phyloP scores from a whole-genome alignment of 2,329 filamentous ascomycete species.

The Xylaria sp. region DNA sequence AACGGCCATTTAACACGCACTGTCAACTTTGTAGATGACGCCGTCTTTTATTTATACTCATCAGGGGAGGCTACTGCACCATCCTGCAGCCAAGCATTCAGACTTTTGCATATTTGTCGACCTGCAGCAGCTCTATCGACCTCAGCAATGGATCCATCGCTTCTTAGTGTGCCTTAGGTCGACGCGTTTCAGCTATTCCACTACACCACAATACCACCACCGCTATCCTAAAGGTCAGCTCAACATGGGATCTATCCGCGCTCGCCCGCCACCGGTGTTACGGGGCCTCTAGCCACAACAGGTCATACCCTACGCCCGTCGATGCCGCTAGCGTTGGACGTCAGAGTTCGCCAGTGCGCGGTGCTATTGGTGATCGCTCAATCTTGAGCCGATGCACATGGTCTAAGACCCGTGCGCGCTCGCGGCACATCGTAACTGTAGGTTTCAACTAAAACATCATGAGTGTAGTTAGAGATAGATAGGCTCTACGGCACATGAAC shows the following conservation, averaged over 20 bases:
- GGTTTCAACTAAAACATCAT: constrained; percentile 7
- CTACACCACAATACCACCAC: constrained; percentile 25
- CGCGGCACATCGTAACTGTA: constrained; percentile 16
- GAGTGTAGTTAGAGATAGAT: constrained; percentile 35
- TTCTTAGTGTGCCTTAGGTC: constrained; percentile 31
- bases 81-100: constrained; percentile 50
- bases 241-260: constrained; percentile 34
- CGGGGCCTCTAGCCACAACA: constrained; percentile 48
- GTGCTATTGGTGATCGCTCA: not conserved
- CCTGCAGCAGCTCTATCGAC: constrained; percentile 46
- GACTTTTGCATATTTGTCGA: constrained; percentile 49
- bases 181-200: constrained; percentile 42
- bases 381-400: not conserved
- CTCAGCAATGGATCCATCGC: constrained; percentile 27
- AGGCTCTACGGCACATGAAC: constrained; percentile 31
- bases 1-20: constrained; percentile 42
- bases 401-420: constrained; percentile 3
- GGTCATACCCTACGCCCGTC: constrained; percentile 46
- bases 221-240: constrained; percentile 41
- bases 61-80: constrained; percentile 45
- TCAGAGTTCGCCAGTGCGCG: not conserved
- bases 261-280: constrained; percentile 40
- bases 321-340: constrained; percentile 36
- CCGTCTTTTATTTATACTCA: constrained; percentile 42
- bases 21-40: constrained; percentile 32